These are phyloP conservation scores for Zygosaccharomyces siamensis DNA, from an alignment of 805 yeast species.

Conservation along the genomic window DNA sequence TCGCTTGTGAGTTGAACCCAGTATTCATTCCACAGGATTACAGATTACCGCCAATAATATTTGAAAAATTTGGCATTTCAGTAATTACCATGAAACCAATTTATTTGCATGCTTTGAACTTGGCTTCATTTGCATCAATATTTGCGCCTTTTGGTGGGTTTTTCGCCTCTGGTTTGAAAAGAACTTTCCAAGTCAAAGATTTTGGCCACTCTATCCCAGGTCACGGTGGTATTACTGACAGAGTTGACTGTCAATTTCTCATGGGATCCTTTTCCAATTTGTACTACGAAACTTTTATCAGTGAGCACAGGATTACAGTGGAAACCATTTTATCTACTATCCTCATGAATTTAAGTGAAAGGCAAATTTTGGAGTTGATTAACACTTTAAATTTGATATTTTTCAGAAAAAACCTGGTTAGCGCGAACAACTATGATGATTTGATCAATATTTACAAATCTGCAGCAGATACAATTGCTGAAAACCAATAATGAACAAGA, in stretches of 20 bases:
- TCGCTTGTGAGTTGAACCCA: constrained; percentile 79
- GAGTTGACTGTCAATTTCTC: constrained; percentile 95
- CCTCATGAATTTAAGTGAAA: constrained; percentile 60
- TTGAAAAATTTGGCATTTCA: constrained; percentile 43
- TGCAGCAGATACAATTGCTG: constrained; percentile 15
- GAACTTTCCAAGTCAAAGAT: constrained; percentile 94
- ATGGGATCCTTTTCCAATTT: constrained; percentile 95
- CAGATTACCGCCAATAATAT: constrained; percentile 66
- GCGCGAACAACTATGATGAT: constrained; percentile 33
- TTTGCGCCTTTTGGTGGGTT: constrained; percentile 99
- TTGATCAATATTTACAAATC: constrained; percentile 32
- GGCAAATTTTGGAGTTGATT: constrained; percentile 60
- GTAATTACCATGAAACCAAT: constrained; percentile 72
- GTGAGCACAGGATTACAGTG: constrained; percentile 64
- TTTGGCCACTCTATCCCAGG: constrained; percentile 99
- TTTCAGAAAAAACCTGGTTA: constrained; percentile 39
- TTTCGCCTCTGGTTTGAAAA: constrained; percentile 94
- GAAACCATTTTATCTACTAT: constrained; percentile 73
- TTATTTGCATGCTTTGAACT: constrained; percentile 77
- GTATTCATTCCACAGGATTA: constrained; percentile 80
- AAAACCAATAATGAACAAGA: not conserved
- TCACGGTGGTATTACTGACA: constrained; percentile 96
- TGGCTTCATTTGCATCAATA: constrained; percentile 92
- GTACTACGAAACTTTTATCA: constrained; percentile 88
- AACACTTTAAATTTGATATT: constrained; percentile 43